Evolutionary conservation across 306 rosid species (phyloP).

Genomic region (Betula pendula): DNA sequence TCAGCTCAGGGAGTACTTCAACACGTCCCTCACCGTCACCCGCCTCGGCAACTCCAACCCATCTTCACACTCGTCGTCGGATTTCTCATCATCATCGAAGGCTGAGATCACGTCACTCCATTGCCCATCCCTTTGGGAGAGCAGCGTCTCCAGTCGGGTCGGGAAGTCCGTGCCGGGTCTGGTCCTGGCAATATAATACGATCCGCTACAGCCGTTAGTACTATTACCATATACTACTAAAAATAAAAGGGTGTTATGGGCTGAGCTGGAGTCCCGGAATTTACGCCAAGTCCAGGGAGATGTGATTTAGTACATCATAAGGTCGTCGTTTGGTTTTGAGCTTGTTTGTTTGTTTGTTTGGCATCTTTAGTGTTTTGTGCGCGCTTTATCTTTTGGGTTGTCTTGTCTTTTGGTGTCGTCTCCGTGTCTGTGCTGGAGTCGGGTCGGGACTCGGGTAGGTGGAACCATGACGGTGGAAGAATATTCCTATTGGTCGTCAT

Average conservation of each 20-base stretch:
- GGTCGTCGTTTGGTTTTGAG: conserved; percentile 7
- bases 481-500: conserved; percentile 24
- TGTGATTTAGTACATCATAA: conserved; percentile 26
- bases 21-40: conserved; percentile 91
- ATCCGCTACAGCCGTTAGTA: conserved; percentile 31
- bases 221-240: neutral
- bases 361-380: neutral
- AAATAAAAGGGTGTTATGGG: conserved; percentile 40
- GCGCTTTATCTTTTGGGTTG: neutral
- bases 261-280: conserved; percentile 6
- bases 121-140: conserved; percentile 84
- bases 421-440: neutral
- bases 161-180: conserved; percentile 95
- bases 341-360: neutral
- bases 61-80: conserved; percentile 5
- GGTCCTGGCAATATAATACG: conserved; percentile 66
- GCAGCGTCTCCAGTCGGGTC: conserved; percentile 63
- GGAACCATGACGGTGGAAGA: conserved; percentile 30
- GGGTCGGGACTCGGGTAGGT: neutral
- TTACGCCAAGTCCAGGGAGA: conserved; percentile 8
- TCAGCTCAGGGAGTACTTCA: conserved; percentile 82
- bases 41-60: conserved; percentile 42
- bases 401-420: neutral
- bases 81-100: conserved; percentile 22
- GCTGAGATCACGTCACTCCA: conserved; percentile 54